Conservation (phyloP, 192 early-diverging fungal species). For the Coemansia sp. region DNA sequence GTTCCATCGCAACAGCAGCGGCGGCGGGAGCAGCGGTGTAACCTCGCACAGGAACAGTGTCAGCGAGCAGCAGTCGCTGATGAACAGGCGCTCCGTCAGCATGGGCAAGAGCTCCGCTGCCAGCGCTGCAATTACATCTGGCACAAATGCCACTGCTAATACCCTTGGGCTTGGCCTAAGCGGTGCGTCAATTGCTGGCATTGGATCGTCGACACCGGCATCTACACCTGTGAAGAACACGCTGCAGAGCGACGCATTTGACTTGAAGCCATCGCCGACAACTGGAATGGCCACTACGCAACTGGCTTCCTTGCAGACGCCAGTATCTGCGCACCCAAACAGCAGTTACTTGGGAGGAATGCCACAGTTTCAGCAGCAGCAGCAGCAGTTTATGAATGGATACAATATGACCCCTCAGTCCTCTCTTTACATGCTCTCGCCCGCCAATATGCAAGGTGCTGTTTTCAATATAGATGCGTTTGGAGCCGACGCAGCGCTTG, state of each 20-base stretch:
- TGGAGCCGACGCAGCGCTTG: conserved; percentile 12
- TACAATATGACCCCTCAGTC: conserved; percentile 32
- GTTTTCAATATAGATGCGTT: conserved; percentile 24
- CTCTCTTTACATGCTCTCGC: conserved; percentile 36
- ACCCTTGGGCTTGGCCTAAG: conserved; percentile 46
- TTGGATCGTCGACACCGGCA: conserved; percentile 15
- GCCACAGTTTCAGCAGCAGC: conserved; percentile 26
- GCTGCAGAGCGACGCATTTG: neutral
- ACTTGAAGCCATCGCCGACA: conserved; percentile 3
- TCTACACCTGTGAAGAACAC: neutral
- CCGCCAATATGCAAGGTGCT: conserved; percentile 20
- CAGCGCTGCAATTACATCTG: neutral
- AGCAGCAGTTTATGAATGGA: conserved; percentile 14
- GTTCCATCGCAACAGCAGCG: conserved; percentile 29
- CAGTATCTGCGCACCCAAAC: conserved; percentile 12
- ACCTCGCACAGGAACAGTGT: conserved; percentile 47
- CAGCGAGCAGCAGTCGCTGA: conserved; percentile 35
- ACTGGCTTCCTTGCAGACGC: conserved; percentile 19
- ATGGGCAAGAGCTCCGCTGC: conserved; percentile 28
- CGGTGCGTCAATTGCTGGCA: conserved; percentile 24
- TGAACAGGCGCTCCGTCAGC: conserved; percentile 45
- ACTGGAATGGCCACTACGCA: conserved; percentile 9
- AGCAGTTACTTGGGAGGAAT: conserved; percentile 13
- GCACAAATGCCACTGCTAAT: conserved; percentile 10
- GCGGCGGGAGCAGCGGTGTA: conserved; percentile 37